phyloP scores from a whole-genome alignment of 2,329 filamentous ascomycete species.

The Botrytis fabae region DNA sequence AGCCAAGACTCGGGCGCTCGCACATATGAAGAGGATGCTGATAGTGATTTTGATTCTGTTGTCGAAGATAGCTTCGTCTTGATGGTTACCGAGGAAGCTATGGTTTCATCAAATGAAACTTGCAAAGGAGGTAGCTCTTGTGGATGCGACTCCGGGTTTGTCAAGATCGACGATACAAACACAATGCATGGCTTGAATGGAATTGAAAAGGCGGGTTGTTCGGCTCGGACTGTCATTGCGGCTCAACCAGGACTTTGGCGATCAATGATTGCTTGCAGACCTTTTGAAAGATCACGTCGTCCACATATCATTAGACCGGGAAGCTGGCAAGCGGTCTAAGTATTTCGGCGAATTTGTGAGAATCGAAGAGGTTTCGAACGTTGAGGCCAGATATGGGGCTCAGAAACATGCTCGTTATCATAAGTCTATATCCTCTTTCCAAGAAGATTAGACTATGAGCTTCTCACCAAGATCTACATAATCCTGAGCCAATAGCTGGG shows the following conservation, averaged over 20 bases:
- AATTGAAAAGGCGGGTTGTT: neutral
- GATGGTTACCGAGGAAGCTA: neutral
- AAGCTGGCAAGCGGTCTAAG: slow-evolving; percentile 5
- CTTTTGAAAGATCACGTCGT: slow-evolving; percentile 6
- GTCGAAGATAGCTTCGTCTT: neutral
- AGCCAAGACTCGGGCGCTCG: neutral
- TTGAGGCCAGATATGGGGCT: neutral
- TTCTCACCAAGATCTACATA: too few relatives aligned
- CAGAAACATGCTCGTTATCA: neutral
- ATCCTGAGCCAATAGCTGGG: too few relatives aligned
- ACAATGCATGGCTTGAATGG: slow-evolving; percentile 11
- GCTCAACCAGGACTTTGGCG: slow-evolving; percentile 3
- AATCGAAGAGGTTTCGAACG: neutral
- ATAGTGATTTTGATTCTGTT: neutral
- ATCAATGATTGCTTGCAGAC: slow-evolving; percentile 15
- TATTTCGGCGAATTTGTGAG: neutral
- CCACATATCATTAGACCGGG: neutral
- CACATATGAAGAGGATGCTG: neutral
- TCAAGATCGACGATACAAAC: neutral
- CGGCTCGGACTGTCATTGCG: neutral
- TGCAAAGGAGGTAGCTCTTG: neutral
- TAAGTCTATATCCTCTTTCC: neutral
- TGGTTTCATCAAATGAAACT: neutral
- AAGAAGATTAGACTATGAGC: too few relatives aligned
- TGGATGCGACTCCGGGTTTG: neutral